Conservation (phyloP, 2,329 filamentous ascomycete genomes). For the Stagonosporopsis chrysanthemi region DNA sequence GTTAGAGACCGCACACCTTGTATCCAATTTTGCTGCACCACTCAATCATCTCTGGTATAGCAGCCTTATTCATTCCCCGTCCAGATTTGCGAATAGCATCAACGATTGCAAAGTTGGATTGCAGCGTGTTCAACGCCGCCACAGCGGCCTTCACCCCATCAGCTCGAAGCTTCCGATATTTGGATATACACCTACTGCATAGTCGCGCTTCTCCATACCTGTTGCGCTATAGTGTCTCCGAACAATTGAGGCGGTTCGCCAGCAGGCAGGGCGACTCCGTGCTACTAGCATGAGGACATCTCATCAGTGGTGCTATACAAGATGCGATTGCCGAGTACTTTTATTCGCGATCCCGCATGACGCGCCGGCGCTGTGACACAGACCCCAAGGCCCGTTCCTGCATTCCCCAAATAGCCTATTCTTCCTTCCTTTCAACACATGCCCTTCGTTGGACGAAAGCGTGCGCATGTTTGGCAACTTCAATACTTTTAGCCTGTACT, state of each 20-base stretch:
- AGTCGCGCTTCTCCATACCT: constrained; percentile 46
- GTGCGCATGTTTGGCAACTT: neutral
- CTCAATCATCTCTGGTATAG: constrained; percentile 81
- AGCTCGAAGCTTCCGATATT: constrained; percentile 18
- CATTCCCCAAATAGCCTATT: constrained; percentile 3
- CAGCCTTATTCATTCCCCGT: constrained; percentile 73
- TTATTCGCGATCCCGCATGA: constrained; percentile 33
- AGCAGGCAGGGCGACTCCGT: constrained; percentile 27
- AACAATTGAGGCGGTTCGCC: constrained; percentile 19
- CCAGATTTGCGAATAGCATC: constrained; percentile 80
- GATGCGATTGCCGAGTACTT: constrained; percentile 13
- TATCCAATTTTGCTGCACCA: constrained; percentile 82
- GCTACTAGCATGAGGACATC: constrained; percentile 45
- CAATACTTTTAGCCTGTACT: neutral
- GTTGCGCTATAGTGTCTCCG: constrained; percentile 27
- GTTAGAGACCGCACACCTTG: constrained; percentile 61
- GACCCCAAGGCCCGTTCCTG: constrained; percentile 12
- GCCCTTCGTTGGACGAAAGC: neutral
- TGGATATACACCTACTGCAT: constrained; percentile 35
- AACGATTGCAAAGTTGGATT: constrained; percentile 80
- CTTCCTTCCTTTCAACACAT: neutral
- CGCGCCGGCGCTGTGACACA: constrained; percentile 23
- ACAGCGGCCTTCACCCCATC: constrained; percentile 68
- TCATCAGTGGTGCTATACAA: constrained; percentile 23
- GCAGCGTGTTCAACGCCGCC: constrained; percentile 74